Evolutionary conservation across 495 filamentous ascomycete genomes (phyloP).

Genomic region (Astrocystis sublimbata): DNA sequence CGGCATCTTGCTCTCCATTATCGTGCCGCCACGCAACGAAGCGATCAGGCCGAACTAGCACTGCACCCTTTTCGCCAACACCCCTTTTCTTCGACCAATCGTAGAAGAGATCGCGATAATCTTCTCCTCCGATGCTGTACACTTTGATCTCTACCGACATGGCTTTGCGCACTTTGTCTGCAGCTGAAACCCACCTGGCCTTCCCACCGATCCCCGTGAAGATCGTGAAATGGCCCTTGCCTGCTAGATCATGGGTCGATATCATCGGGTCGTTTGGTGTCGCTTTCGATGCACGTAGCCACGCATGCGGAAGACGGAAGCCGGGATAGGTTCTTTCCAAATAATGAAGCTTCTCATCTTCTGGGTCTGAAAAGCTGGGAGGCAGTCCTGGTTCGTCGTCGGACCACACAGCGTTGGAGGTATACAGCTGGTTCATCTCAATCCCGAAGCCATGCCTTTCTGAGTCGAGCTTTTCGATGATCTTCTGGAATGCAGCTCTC

Average conservation of each 20-base stretch:
- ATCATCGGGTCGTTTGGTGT: slow-evolving; percentile 34
- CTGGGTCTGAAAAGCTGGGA: slow-evolving; percentile 25
- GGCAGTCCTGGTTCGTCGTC: slow-evolving; percentile 38
- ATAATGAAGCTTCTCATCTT: slow-evolving; percentile 31
- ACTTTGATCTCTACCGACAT: slow-evolving; percentile 30
- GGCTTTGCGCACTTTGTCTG: slow-evolving; percentile 17
- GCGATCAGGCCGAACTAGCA: slow-evolving; percentile 46
- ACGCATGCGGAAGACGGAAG: slow-evolving; percentile 53
- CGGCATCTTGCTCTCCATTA: not conserved
- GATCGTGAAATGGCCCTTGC: slow-evolving; percentile 49
- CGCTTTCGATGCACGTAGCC: slow-evolving; percentile 47
- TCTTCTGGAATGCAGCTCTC: slow-evolving; percentile 42
- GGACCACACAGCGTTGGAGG: slow-evolving; percentile 36
- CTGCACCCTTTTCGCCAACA: slow-evolving; percentile 42
- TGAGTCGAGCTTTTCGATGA: slow-evolving; percentile 12
- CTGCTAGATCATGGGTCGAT: slow-evolving; percentile 55
- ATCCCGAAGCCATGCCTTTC: slow-evolving; percentile 13
- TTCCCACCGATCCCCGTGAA: slow-evolving; percentile 54
- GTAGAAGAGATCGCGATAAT: slow-evolving; percentile 43
- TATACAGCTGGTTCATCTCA: slow-evolving; percentile 47
- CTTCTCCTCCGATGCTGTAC: slow-evolving; percentile 42
- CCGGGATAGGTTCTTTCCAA: slow-evolving; percentile 50
- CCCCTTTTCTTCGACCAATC: slow-evolving; percentile 39
- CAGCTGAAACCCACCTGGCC: slow-evolving; percentile 23
- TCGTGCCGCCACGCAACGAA: slow-evolving; percentile 46